These are phyloP conservation scores for Phytophthora meadii DNA, from an alignment of 352 stramenopile species.

Conservation along the genomic window DNA sequence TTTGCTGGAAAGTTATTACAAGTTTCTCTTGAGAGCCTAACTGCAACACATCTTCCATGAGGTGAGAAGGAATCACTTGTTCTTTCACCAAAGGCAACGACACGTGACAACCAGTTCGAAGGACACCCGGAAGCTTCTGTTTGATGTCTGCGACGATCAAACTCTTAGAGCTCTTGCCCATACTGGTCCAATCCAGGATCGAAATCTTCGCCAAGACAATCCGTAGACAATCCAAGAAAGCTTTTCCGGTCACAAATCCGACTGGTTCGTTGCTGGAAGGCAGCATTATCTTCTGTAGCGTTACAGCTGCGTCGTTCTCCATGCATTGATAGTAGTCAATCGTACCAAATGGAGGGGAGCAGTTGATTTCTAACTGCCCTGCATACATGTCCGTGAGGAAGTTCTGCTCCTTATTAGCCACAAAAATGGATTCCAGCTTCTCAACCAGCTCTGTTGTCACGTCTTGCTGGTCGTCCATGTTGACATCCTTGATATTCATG, in stretches of 20 bases:
- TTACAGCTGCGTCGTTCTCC: constrained; percentile 26
- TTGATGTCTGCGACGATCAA: constrained; percentile 47
- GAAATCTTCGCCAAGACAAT: constrained; percentile 75
- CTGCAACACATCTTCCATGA: constrained; percentile 41
- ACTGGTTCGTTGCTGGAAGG: neutral
- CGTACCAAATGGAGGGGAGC: constrained; percentile 68
- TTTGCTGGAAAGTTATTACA: constrained; percentile 27
- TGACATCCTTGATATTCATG: constrained; percentile 77
- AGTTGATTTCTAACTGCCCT: constrained; percentile 67
- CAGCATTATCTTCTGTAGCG: constrained; percentile 11
- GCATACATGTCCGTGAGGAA: constrained; percentile 75
- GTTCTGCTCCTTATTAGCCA: constrained; percentile 56
- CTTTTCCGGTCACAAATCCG: constrained; percentile 51
- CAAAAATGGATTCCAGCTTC: constrained; percentile 56
- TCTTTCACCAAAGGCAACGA: constrained; percentile 2
- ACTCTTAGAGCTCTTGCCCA: constrained; percentile 57
- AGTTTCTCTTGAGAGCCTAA: constrained; percentile 15
- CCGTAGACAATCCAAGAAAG: constrained; percentile 70
- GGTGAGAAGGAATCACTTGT: constrained; percentile 15
- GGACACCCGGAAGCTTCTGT: constrained; percentile 41
- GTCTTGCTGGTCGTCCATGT: constrained; percentile 58
- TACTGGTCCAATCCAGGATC: constrained; percentile 76
- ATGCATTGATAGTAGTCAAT: constrained; percentile 54
- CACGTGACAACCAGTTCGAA: constrained; percentile 50
- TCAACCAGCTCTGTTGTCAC: constrained; percentile 56